Evolutionary conservation across 352 stramenopile species (phyloP), one percentile per base, ranked within the genome.

Genomic region (Globisporangium apiculatum): DNA sequence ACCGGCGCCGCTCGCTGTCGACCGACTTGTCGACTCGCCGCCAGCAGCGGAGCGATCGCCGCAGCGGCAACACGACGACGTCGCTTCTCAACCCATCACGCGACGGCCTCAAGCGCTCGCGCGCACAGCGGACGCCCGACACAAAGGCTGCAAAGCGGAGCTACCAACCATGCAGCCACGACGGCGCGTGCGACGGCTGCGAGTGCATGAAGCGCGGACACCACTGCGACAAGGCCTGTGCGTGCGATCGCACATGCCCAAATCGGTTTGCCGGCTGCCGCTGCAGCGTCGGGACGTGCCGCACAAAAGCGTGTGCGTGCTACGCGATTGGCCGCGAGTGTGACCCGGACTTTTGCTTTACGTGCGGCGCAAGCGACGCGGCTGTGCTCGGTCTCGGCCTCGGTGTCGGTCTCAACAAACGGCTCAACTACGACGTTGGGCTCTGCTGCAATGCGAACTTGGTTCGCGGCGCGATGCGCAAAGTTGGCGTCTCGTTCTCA

Each of bases 261-360:
- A 86, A 89, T 57, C 72, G 82, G 4, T 79, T 84, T 37, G 76
- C 82, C 43, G 83, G 83, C 4, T 93, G 83, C 60, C 76, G 76
- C 31, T 93, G 83, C 51, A 62, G 51, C 0, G 57, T 69, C 3
- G 80, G 76, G 7, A 75, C 70, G 10, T 93, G 83, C 43, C 71
- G 74, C 15, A 85, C 72, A 11, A 75, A 75, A 36, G 45, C 57
- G 14, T 93, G 83, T 58, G 51, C 77, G 12, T 93, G 83, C 58
- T 87, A 65, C 53, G 63, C n/a, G 15, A 62, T 58, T 46, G 69
- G 64, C 6, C 68, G 79, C 7, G 83, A 93, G 55, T 93, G 83
- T 31, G 76, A 91, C 51, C 83, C 83, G 1, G 80, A 93, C 52
- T 82, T 72, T 51, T 93, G 83, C 48, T 84, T 87, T 43, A 76